These are phyloP conservation scores for Flueggea neowawraea DNA, from an alignment of 441 rosid genomes.

Conservation along the genomic window DNA sequence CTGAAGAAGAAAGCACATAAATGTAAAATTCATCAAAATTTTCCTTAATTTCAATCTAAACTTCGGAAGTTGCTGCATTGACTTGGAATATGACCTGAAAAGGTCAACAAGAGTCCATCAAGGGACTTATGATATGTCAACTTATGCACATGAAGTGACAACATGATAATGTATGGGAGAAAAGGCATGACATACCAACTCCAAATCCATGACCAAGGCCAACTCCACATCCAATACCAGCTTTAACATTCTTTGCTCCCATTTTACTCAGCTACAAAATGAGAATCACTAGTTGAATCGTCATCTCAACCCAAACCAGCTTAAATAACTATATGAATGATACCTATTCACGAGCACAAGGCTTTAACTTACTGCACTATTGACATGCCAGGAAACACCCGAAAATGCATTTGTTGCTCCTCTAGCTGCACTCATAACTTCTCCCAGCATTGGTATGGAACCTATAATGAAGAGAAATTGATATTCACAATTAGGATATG, in stretches of 20 bases:
- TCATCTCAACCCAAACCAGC: conserved; percentile 1
- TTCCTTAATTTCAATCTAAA: no score
- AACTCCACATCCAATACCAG: conserved; percentile 89
- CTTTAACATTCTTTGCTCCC: conserved; percentile 74
- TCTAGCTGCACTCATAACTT: conserved; percentile 83
- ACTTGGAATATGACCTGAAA: background rate
- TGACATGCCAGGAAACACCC: conserved; percentile 65
- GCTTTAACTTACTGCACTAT: conserved; percentile 50
- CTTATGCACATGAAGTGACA: background rate
- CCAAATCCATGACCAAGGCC: conserved; percentile 98
- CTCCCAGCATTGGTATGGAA: conserved; percentile 69
- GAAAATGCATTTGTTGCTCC: conserved; percentile 90
- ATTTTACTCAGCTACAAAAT: conserved; percentile 58
- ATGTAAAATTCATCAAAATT: no score
- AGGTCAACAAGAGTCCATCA: background rate
- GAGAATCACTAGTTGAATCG: conserved; percentile 9
- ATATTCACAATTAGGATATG: background rate
- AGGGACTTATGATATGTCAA: background rate
- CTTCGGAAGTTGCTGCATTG: no score
- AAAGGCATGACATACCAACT: conserved; percentile 50
- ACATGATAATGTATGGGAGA: background rate
- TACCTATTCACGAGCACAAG: background rate
- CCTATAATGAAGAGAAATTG: conserved; percentile 28
- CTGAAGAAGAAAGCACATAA: no score
- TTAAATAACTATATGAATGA: background rate